These are phyloP conservation scores for Eruca vesicaria DNA, from an alignment of 441 rosid genomes.

Conservation along the genomic window DNA sequence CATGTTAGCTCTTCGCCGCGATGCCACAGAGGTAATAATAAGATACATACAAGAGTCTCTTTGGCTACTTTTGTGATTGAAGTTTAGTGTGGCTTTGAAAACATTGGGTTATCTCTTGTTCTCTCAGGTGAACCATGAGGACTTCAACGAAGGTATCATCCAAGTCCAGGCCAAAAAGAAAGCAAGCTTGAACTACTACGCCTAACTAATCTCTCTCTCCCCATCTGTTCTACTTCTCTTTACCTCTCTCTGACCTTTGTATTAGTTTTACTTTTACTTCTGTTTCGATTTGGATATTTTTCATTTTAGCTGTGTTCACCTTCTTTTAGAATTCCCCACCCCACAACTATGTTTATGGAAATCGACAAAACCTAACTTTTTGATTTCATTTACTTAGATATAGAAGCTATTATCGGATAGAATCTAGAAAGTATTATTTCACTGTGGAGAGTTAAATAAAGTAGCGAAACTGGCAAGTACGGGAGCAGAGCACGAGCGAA, in stretches of 20 bases:
- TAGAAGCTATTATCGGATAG: not conserved
- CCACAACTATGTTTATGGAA: not conserved
- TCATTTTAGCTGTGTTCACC: not conserved
- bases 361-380: conserved; percentile 3
- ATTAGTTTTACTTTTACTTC: not conserved
- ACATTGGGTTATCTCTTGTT: not conserved
- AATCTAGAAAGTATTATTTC: not conserved
- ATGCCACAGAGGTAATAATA: conserved; percentile 81
- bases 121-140: not conserved
- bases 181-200: conserved; percentile 91
- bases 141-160: conserved; percentile 73
- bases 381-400: not conserved
- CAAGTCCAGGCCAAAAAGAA: conserved; percentile 99
- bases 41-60: not conserved
- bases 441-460: not conserved
- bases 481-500: conserved; percentile 20
- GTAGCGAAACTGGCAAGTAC: not conserved
- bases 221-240: not conserved
- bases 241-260: not conserved
- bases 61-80: not conserved
- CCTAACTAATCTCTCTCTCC: conserved; percentile 37
- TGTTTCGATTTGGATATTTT: not conserved
- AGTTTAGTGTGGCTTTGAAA: not conserved
- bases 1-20: conserved; percentile 96
- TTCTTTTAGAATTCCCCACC: not conserved